Base-by-base conservation (phyloP, 2,329 filamentous ascomycete species). In the Myriosclerotinia scirpicola region DNA sequence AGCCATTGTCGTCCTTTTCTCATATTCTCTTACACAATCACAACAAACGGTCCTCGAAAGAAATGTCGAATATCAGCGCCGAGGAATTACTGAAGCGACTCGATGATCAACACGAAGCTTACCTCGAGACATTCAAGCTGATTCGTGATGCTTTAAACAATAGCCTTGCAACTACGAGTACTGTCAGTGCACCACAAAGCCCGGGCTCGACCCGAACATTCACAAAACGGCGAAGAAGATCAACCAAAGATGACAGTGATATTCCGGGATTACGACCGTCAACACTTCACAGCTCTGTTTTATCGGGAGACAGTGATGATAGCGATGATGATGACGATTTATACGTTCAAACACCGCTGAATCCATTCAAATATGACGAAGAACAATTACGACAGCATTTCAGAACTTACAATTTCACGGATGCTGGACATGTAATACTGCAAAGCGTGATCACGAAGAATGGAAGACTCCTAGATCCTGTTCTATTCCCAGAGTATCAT, bases 351-450 rank as follows among this genome's bases (percentile, higher is more conserved):
- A 72, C 73, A 20, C 74, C 78, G 20, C 71, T 83, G 26, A 76
- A 78, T 2, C 67, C 76, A 0, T 77, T 78, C 52, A 76, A 73
- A 5, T 80, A 79, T 68, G 76, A 80, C 54, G 77, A 81, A 61
- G 80, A 81, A 64, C 76, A 79, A 69, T 70, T 84, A 22, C 76
- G 80, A 26, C 73, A 79, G 9, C 81, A 84, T 71, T 69, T 83
- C 52, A 79, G 76, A 68, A 78, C 70, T 20, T 78, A 82, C 67
- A 68, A 75, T 26, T 83, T 80, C 77, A 77, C 77, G 55, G 73
- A 79, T 53, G 75, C 78, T 69, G 78, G 79, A 20, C 73, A 75
- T 64, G 76, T 75, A 46, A 77, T 83, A 26, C 69, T 83, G 26
- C 75, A 77, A n/a, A 71, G 74, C 20, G 68, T 73, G 15, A 68